Conservation (phyloP, 2,329 filamentous ascomycete genomes). For the Colletotrichum trifolii region DNA sequence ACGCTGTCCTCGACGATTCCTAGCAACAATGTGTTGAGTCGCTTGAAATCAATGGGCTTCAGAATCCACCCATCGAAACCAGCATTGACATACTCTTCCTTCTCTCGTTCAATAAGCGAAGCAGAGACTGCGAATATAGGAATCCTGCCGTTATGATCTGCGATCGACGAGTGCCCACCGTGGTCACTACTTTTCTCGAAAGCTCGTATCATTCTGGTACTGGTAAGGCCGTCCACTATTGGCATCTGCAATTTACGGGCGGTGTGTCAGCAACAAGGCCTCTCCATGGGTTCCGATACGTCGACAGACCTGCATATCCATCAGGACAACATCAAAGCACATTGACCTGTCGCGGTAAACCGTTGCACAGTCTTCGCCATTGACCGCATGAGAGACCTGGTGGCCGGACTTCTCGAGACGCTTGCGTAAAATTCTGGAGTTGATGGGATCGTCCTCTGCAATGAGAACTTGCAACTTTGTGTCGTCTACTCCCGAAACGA, state of each 20-base stretch:
- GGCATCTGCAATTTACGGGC: conserved; percentile 74
- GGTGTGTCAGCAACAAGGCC: not conserved
- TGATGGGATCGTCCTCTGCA: conserved; percentile 90
- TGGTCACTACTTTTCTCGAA: conserved; percentile 68
- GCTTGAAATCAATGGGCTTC: conserved; percentile 86
- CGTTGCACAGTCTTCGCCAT: conserved; percentile 85
- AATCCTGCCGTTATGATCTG: conserved; percentile 71
- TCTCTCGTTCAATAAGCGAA: conserved; percentile 78
- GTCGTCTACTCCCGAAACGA: conserved; percentile 12
- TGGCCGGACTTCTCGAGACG: conserved; percentile 82
- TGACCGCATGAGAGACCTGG: conserved; percentile 76
- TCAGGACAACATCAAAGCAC: conserved; percentile 82
- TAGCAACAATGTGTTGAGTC: conserved; percentile 74
- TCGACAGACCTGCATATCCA: conserved; percentile 87
- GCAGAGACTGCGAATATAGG: conserved; percentile 91
- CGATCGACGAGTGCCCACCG: conserved; percentile 66
- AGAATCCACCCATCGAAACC: conserved; percentile 94
- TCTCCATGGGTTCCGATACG: conserved; percentile 12
- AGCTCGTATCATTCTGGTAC: conserved; percentile 84
- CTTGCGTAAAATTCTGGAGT: conserved; percentile 84
- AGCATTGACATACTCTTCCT: conserved; percentile 75
- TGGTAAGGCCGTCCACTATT: conserved; percentile 85
- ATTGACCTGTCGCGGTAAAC: conserved; percentile 72
- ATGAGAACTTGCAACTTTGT: conserved; percentile 74
- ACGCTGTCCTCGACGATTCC: conserved; percentile 73